A percentile compares a stretch with the other conserved stretches of the same genome.
Evolutionary conservation across 371 early-diverging fungal genomes (phyloP).

Genomic region (Mortierella sp.): DNA sequence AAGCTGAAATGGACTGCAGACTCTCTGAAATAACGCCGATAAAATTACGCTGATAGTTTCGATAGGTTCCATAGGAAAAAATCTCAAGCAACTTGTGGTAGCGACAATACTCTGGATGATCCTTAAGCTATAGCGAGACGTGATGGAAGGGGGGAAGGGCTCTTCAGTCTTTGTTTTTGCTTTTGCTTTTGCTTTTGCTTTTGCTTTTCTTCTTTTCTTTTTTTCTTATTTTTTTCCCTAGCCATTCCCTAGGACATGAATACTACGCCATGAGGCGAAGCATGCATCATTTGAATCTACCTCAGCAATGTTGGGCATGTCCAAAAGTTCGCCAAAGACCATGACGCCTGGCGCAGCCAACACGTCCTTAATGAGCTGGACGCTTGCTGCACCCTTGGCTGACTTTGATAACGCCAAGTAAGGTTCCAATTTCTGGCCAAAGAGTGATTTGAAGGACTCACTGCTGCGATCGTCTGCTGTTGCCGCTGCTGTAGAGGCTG

Average conservation of each 20-base stretch:
- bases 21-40: not conserved
- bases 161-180: too few relatives aligned
- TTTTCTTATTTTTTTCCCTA: too few relatives aligned
- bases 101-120: conserved; percentile 65
- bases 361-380: conserved; percentile 79
- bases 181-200: too few relatives aligned
- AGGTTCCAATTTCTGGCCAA: conserved; percentile 68
- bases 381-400: conserved; percentile 79
- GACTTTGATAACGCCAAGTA: conserved; percentile 81
- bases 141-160: conserved; percentile 1
- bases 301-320: conserved; percentile 75
- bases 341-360: conserved; percentile 80
- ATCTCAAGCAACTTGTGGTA: conserved; percentile 70
- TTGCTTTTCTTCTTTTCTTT: too few relatives aligned
- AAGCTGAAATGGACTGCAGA: not conserved
- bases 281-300: conserved; percentile 58
- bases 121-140: conserved; percentile 76
- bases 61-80: conserved; percentile 84
- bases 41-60: conserved; percentile 78
- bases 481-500: conserved; percentile 7
- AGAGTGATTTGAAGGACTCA: conserved; percentile 46
- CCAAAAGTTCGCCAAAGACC: conserved; percentile 84
- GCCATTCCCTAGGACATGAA: too few relatives aligned
- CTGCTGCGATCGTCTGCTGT: too few relatives aligned
- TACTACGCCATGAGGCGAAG: too few relatives aligned